Evolutionary conservation across 148 eudicot species (phyloP).

Genomic region (Arbutus unedo): DNA sequence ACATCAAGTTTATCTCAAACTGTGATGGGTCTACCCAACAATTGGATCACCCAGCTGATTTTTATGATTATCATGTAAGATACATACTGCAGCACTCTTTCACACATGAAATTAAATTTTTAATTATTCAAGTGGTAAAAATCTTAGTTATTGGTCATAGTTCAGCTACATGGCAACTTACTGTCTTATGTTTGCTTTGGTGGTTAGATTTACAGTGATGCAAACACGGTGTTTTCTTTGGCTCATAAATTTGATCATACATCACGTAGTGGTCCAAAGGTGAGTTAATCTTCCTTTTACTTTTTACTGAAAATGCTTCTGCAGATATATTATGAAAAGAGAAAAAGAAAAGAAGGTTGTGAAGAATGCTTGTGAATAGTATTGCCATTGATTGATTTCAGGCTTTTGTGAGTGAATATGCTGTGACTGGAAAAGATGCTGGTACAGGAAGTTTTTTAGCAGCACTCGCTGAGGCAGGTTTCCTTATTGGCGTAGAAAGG

Average conservation of each 20-base stretch:
- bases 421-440: conserved; percentile 68
- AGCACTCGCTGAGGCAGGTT: conserved; percentile 87
- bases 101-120: not conserved
- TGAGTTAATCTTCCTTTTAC: conserved; percentile 17
- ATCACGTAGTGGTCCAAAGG: conserved; percentile 77
- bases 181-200: conserved; percentile 11
- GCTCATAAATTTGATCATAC: conserved; percentile 56
- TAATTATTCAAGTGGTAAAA: not conserved
- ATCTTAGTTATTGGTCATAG: not conserved
- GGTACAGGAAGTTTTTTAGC: conserved; percentile 80
- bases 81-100: conserved; percentile 14
- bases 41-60: conserved; percentile 85
- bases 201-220: conserved; percentile 53
- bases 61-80: conserved; percentile 85
- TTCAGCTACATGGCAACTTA: not conserved
- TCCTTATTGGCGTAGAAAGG: conserved; percentile 83
- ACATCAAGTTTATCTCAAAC: conserved; percentile 74
- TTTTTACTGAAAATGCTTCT: not conserved
- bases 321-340: not conserved
- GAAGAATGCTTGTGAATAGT: conserved; percentile 12
- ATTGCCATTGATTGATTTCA: conserved; percentile 25
- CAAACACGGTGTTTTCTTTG: conserved; percentile 50
- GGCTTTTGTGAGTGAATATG: conserved; percentile 99
- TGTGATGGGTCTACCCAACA: conserved; percentile 62
- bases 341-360: not conserved